These are phyloP conservation scores for Durusdinium trenchii DNA, from an alignment of 73 alveolate species.

Conservation along the genomic window DNA sequence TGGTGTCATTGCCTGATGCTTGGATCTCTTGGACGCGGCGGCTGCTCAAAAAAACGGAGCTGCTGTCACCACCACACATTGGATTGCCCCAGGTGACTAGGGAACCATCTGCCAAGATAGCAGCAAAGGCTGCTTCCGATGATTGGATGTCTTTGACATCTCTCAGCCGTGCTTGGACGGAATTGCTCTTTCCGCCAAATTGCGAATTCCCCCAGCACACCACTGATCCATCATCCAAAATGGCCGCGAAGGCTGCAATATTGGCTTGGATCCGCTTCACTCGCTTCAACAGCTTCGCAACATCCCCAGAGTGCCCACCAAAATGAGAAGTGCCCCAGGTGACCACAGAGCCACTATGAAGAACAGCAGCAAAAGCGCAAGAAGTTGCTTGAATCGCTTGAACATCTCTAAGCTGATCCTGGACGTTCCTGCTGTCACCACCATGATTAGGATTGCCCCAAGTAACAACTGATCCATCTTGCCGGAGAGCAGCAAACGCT, in stretches of 20 bases:
- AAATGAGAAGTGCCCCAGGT: constrained; percentile 28
- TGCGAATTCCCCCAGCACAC: constrained; percentile 6
- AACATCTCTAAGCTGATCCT: not conserved
- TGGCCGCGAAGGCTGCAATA: constrained; percentile 50
- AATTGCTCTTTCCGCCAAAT: not conserved
- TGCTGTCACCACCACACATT: constrained; percentile 57
- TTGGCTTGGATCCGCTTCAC: constrained; percentile 17
- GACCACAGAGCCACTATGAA: constrained; percentile 5
- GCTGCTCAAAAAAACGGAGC: not conserved
- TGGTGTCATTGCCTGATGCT: constrained; percentile 8
- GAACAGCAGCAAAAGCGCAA: constrained; percentile 32
- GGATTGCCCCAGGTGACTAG: constrained; percentile 67
- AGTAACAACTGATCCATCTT: constrained; percentile 24
- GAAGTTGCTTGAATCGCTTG: constrained; percentile 20
- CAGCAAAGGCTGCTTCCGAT: constrained; percentile 45
- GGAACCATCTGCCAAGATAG: constrained; percentile 24
- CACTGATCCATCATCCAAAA: not conserved
- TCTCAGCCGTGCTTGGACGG: not conserved
- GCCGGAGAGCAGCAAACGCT: constrained; percentile 7
- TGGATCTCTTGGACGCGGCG: not conserved
- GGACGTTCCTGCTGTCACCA: constrained; percentile 11
- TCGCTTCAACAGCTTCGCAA: not conserved
- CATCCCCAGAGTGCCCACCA: constrained; percentile 25
- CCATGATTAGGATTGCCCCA: constrained; percentile 51
- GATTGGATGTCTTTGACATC: constrained; percentile 18